Evolutionary conservation across 257 asterid species (phyloP).

Genomic region (Solanum medicagineum): DNA sequence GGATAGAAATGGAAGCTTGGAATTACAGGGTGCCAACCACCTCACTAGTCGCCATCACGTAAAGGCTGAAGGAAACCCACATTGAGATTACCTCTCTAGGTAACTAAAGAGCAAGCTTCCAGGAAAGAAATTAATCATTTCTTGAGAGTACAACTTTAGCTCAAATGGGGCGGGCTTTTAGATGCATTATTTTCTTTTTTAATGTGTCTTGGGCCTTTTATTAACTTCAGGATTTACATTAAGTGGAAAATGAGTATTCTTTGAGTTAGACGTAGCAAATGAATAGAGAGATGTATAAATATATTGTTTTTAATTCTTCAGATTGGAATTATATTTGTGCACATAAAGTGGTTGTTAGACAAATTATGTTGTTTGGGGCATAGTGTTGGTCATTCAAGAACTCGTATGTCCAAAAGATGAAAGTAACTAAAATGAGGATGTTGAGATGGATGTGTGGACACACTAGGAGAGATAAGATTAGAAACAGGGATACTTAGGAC

Average conservation of each 20-base stretch:
- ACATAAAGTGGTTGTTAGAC: neutral
- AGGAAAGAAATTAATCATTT: neutral
- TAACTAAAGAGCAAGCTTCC: neutral
- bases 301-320: neutral
- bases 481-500: neutral
- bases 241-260: neutral
- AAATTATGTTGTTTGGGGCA: neutral
- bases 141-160: neutral
- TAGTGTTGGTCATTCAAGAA: neutral
- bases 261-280: neutral
- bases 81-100: neutral
- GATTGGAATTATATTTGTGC: neutral
- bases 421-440: neutral
- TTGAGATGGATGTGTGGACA: neutral
- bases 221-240: neutral
- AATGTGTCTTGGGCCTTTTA: neutral
- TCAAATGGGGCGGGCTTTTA: neutral
- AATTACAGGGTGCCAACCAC: constrained; percentile 18
- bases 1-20: neutral
- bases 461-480: neutral
- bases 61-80: neutral
- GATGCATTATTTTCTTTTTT: neutral
- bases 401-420: neutral
- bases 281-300: neutral
- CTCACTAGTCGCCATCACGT: constrained; percentile 15